Evolutionary conservation across 768 basidiomycete species (phyloP).

Genomic region (Suillus lakei): DNA sequence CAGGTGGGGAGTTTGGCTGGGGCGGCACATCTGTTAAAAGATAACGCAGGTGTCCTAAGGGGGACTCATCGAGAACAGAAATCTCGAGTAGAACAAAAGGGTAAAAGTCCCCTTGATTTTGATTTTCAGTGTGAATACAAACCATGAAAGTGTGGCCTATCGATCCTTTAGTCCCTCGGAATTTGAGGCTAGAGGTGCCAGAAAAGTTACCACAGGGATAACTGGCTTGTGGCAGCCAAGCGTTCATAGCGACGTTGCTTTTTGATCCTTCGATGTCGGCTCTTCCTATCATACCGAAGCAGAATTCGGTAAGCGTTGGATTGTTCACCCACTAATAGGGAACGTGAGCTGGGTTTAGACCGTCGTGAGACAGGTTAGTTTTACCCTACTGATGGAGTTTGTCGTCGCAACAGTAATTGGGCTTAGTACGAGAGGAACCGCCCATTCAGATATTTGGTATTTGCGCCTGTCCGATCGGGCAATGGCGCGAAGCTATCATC

Average conservation of each 20-base stretch:
- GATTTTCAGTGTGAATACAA: slow-evolving; percentile 83
- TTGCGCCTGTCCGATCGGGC: slow-evolving; percentile 79
- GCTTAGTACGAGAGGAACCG: slow-evolving; percentile 85
- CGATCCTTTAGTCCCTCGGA: slow-evolving; percentile 82
- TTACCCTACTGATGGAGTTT: slow-evolving; percentile 79
- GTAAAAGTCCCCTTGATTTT: slow-evolving; percentile 82
- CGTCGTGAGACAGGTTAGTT: slow-evolving; percentile 87
- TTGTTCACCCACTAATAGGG: slow-evolving; percentile 83
- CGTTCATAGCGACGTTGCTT: slow-evolving; percentile 85
- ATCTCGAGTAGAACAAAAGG: slow-evolving; percentile 79
- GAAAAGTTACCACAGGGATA: slow-evolving; percentile 81
- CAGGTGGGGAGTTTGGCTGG: slow-evolving; percentile 85
- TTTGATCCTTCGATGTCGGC: slow-evolving; percentile 84
- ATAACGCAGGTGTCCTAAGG: slow-evolving; percentile 84
- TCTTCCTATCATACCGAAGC: slow-evolving; percentile 83
- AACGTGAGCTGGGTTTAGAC: slow-evolving; percentile 85
- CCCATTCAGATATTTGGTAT: slow-evolving; percentile 85
- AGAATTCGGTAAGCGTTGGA: slow-evolving; percentile 82
- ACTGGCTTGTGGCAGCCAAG: slow-evolving; percentile 84
- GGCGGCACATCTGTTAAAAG: slow-evolving; percentile 82
- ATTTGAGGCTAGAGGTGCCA: slow-evolving; percentile 83
- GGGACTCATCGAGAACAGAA: slow-evolving; percentile 81
- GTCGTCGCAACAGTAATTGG: slow-evolving; percentile 78
- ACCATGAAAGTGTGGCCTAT: slow-evolving; percentile 85
- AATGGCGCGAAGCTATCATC: slow-evolving; percentile 82